phyloP scores from a whole-genome alignment of 495 filamentous ascomycete genomes.

The Glarea lozoyensis region DNA sequence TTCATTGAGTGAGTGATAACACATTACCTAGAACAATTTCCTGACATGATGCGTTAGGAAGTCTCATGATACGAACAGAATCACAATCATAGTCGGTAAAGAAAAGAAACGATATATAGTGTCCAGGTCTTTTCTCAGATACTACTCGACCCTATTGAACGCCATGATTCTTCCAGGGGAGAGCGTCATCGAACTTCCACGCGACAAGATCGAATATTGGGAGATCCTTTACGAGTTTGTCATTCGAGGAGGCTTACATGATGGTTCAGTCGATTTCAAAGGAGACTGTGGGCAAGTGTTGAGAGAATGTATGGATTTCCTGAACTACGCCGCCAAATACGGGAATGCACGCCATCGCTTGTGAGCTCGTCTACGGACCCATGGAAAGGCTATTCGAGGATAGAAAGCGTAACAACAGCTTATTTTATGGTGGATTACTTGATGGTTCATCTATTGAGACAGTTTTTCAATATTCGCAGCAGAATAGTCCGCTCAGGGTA shows the following conservation, averaged over 20 bases:
- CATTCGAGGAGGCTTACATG: background rate
- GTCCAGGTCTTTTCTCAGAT: background rate
- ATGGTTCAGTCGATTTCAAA: background rate
- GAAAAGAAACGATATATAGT: background rate
- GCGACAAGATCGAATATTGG: background rate
- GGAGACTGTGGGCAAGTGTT: background rate
- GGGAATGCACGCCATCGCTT: background rate
- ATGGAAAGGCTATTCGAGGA: background rate
- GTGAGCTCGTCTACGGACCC: background rate
- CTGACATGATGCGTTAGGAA: too few species aligned
- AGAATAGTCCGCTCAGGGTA: background rate
- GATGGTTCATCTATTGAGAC: too few species aligned
- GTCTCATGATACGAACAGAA: too few species aligned
- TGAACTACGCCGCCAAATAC: background rate
- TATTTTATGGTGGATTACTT: too few species aligned
- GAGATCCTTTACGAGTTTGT: background rate
- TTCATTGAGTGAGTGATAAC: too few species aligned
- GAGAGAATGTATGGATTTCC: background rate
- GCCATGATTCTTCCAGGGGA: background rate
- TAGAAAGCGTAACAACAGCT: background rate
- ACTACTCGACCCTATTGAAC: slow-evolving; percentile 2
- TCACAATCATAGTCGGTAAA: too few species aligned
- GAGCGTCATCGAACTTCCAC: background rate
- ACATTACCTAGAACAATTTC: too few species aligned
- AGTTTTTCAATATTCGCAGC: too few species aligned